Percentiles rank a stretch among this genome's conserved stretches.
phyloP scores from a whole-genome alignment of 179 eudicot species.

The Camellia oleifera region DNA sequence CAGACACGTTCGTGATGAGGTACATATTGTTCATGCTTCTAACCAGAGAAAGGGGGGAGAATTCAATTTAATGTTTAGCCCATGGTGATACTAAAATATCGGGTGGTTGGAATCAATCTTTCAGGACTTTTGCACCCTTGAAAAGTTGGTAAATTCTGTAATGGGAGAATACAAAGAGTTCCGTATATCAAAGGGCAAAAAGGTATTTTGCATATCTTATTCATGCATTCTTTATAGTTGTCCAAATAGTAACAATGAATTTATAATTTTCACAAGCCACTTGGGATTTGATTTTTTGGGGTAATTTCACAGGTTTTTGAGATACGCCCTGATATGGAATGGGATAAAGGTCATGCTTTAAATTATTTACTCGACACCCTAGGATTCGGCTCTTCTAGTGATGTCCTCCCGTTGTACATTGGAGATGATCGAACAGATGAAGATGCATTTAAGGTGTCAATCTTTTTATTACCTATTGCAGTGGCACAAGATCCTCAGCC shows the following conservation, averaged over 20 bases:
- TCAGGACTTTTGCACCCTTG: conserved; percentile 59
- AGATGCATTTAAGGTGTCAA: conserved; percentile 83
- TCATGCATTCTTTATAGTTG: neutral
- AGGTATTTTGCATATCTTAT: conserved; percentile 33
- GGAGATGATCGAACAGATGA: conserved; percentile 92
- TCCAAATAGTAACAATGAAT: neutral
- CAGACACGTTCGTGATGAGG: conserved; percentile 65
- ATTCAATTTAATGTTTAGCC: neutral
- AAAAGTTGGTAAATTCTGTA: conserved; percentile 41
- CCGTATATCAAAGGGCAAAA: conserved; percentile 59
- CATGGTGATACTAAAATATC: neutral
- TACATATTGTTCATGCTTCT: conserved; percentile 11
- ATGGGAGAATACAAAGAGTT: conserved; percentile 44
- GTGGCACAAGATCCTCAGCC: too few relatives aligned
- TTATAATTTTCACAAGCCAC: neutral
- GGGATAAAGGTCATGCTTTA: conserved; percentile 92
- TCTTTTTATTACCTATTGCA: neutral
- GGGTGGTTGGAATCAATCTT: neutral
- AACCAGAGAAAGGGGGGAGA: neutral
- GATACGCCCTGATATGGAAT: conserved; percentile 73
- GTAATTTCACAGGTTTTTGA: conserved; percentile 31
- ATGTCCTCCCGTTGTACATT: conserved; percentile 75
- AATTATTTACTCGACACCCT: conserved; percentile 68
- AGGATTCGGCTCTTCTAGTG: conserved; percentile 50
- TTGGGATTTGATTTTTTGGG: neutral